Conservation (phyloP, 768 basidiomycete genomes). For the Tricholoma sp. region DNA sequence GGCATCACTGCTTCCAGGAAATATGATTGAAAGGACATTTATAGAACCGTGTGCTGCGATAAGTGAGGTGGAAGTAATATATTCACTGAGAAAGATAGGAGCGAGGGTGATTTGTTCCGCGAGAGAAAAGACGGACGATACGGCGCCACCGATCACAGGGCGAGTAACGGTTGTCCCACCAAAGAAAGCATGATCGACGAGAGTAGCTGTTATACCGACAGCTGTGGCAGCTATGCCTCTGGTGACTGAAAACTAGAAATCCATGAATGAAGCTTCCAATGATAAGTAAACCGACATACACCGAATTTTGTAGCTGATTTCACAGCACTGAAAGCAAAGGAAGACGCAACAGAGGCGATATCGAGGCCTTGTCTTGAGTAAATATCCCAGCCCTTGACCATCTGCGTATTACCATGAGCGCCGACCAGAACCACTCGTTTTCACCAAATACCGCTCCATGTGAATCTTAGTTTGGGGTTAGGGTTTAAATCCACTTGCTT, state of each 20-base stretch:
- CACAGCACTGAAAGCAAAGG: constrained; percentile 63
- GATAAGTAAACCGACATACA: constrained; percentile 33
- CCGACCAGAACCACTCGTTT: no score
- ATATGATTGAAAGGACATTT: constrained; percentile 66
- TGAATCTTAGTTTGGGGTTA: constrained; percentile 4
- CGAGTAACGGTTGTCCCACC: constrained; percentile 56
- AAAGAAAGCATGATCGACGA: constrained; percentile 64
- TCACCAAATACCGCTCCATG: constrained; percentile 1
- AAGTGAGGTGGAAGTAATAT: constrained; percentile 70
- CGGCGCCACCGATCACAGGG: constrained; percentile 51
- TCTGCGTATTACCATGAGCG: constrained; percentile 17
- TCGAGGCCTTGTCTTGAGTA: constrained; percentile 59
- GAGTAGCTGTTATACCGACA: constrained; percentile 51
- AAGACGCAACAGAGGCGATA: constrained; percentile 56
- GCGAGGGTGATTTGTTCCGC: constrained; percentile 71
- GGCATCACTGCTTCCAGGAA: constrained; percentile 72
- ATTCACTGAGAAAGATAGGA: constrained; percentile 71
- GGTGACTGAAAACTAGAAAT: constrained; percentile 59
- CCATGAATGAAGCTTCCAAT: background rate
- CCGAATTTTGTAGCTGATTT: constrained; percentile 67
- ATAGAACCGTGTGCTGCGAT: constrained; percentile 72
- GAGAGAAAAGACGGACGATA: constrained; percentile 56
- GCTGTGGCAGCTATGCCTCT: constrained; percentile 55
- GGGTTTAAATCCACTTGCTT: background rate
- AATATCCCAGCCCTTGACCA: constrained; percentile 43